These are phyloP conservation scores for Pseudisothecium myosuroides DNA, from an alignment of 225 moss, liverwort and hornwort genomes.

Conservation along the genomic window DNA sequence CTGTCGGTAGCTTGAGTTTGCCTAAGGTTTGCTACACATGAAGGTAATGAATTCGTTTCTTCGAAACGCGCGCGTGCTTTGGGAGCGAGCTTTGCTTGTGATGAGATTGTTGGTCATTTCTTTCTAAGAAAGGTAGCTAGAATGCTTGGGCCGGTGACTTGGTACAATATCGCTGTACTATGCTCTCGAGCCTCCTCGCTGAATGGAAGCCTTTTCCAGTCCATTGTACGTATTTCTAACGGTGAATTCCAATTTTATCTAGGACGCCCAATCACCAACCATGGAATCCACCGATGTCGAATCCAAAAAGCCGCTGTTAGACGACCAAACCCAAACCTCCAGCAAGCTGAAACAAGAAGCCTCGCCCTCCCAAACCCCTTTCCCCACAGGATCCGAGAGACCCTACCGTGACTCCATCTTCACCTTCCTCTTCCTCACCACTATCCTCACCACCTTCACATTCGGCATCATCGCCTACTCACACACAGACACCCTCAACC, in stretches of 20 bases:
- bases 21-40: neutral
- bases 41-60: neutral
- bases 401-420: neutral
- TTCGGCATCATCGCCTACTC: neutral
- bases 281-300: neutral
- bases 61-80: neutral
- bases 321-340: neutral
- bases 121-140: no score
- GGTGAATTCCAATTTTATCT: neutral
- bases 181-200: neutral
- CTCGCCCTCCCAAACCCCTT: no score
- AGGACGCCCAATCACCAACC: neutral
- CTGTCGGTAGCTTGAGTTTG: neutral
- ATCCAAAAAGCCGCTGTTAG: neutral
- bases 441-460: neutral
- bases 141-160: neutral
- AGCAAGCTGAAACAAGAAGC: no score
- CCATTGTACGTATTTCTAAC: neutral
- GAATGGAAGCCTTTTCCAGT: neutral
- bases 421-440: neutral
- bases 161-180: neutral
- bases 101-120: neutral
- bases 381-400: neutral
- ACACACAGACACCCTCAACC: neutral
- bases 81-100: neutral